Evolutionary conservation across 2,329 filamentous ascomycete species (phyloP), one percentile per base, ranked within the genome.

Genomic region (Zopfia rhizophila): DNA sequence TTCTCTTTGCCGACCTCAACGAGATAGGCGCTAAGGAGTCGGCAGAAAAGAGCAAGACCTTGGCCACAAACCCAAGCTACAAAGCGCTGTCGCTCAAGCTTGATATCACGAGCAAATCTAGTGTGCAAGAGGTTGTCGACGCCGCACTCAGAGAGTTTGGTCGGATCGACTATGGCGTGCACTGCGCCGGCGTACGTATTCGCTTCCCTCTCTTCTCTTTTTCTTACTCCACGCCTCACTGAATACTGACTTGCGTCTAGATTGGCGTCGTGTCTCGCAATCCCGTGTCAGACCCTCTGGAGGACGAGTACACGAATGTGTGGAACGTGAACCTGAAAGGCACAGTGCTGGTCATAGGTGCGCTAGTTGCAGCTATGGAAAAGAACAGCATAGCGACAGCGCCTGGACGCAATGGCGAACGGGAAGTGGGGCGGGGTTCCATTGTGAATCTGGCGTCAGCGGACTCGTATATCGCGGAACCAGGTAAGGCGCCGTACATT

Each of bases 281-380:
- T 7, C 18, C 44, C 3, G 23, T 36, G 3, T 13, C 28, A 11
- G 14, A 47, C 7, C 11, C 38, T 22, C 5, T 42, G 14, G 38
- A 42, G 3, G 31, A 48, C 8, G 38, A 42, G 3, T 24, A 48
- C 8, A 30, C 38, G 23, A 48, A 55, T 21, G 22, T 68, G 11
- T 56, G 63, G 2, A 51, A 56, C 19, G 53, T 66, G 25, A 79
- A 84, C 45, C 65, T 82, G 14, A 74, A 76, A 31, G 82, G 82
- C 3, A 75, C 83, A 1, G 81, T 78, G 72, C 66, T 80, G n/a
- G 82, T 79, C 48, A 77, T 83, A 55, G 70, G 72, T 41, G 79
- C 78, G 31, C 66, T 83, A 61, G 58, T 82, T 5, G 53, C 51
- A 4, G 61, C 72, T 23, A 81, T 82, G 78, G 46, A 78, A 7